A percentile compares a stretch with the other conserved stretches of the same genome.
phyloP scores from a whole-genome alignment of 2,329 filamentous ascomycete species.

The Aureobasidium sp. region DNA sequence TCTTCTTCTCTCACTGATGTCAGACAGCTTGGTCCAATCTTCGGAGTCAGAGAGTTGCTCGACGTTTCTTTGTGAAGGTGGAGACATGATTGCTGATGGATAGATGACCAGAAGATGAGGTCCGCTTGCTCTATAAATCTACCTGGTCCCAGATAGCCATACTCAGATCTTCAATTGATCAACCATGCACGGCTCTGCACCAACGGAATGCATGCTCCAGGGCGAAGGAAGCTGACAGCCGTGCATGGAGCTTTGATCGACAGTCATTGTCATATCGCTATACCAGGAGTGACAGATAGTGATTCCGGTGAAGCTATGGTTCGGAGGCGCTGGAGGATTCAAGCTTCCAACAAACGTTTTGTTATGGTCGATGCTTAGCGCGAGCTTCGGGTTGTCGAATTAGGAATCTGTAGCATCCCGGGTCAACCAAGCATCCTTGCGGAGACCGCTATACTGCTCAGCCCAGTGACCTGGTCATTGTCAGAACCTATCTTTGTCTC shows the following conservation, averaged over 20 bases:
- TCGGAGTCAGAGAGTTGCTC: conserved; percentile 1
- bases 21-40: not conserved
- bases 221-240: not conserved
- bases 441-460: not conserved
- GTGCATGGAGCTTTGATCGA: not conserved
- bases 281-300: not conserved
- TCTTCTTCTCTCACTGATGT: not conserved
- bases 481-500: not conserved
- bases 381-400: not conserved
- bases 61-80: not conserved
- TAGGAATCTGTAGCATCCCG: not conserved
- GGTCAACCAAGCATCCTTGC: not conserved
- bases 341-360: not conserved
- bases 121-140: not conserved
- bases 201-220: not conserved
- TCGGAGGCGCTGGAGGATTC: not conserved
- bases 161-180: not conserved
- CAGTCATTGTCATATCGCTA: not conserved
- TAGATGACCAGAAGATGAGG: not conserved
- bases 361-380: not conserved
- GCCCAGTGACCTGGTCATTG: not conserved
- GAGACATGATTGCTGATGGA: not conserved
- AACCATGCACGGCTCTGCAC: not conserved
- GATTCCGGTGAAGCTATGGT: not conserved
- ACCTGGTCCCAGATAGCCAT: not conserved